Evolutionary conservation across 768 basidiomycete genomes (phyloP), one percentile per base, ranked within the genome.

Genomic region (Phanerochaete carnosa): DNA sequence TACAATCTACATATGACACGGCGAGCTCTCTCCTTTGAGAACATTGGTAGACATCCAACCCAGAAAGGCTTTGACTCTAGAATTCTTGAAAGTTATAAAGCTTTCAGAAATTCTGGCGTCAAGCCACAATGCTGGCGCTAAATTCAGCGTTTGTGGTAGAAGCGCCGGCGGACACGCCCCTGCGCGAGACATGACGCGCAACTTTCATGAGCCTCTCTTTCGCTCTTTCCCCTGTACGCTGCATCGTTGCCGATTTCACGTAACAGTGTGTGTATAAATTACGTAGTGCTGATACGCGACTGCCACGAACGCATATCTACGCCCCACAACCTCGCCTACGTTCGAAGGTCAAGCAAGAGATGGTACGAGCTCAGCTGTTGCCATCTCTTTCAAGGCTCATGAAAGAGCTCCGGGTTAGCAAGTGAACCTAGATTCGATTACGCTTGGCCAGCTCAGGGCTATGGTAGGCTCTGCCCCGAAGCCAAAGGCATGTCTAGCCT

Each of bases 391-490:
- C 61, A 61, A 35, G 60, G 46, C 16, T 75, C 73, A 61, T 61
- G 63, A 4, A 74, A 79, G 65, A 75, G 74, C 55, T 57, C 23
- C 47, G 35, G 46, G 46, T 49, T 64, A 72, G 68, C 78, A 76
- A 67, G 77, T 75, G 45, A 80, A 80, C 1, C 76, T 85, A 32
- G 88, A 90, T 70, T 90, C 89, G 19, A 90, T 92, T 67, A 90
- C 87, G 9, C 82, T 93, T 32, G 90, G 90, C 35, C 90, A 93
- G 74, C 83, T 92, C 60, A 89, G 85, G 73, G 82, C 84, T 49
- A 84, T 90, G 78, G 88, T 90, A 56, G 79, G 75, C 46, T 79
- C 87, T 22, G 84, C 77, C 22, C 86, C 87, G 43, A 91, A 89
- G 73, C 89, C 89, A 60, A 92, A 90, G 85, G 90, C 84, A 75